These are phyloP conservation scores for Phanerochaete carnosa DNA, from an alignment of 768 basidiomycete genomes.

Conservation along the genomic window DNA sequence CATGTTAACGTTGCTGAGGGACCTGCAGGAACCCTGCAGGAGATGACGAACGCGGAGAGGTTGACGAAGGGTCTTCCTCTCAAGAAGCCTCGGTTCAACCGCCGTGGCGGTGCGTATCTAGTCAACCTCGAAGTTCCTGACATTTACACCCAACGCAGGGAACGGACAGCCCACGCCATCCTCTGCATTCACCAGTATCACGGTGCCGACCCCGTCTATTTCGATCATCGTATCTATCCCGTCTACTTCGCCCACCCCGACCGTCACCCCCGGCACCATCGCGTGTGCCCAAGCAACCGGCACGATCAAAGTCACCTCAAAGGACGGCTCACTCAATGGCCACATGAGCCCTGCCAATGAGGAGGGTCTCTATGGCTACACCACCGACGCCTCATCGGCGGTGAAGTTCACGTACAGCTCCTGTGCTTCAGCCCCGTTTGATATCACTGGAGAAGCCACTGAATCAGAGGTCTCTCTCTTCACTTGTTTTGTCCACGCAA, in stretches of 20 bases:
- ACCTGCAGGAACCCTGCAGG: background rate
- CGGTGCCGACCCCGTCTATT: background rate
- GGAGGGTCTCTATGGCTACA: background rate
- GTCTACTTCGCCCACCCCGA: background rate
- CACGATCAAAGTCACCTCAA: background rate
- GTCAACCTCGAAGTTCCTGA: no score
- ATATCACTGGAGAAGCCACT: background rate
- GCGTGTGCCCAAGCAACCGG: background rate
- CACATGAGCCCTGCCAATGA: background rate
- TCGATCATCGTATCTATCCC: background rate
- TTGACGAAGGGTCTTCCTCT: background rate
- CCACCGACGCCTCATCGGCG: background rate
- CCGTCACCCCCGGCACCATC: background rate
- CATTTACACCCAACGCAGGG: no score
- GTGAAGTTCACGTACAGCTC: background rate
- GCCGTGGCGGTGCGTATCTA: background rate
- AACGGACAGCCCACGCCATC: no score
- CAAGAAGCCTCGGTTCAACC: background rate
- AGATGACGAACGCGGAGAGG: conserved; percentile 1
- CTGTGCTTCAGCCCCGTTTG: background rate
- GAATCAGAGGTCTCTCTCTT: background rate
- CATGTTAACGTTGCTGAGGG: background rate
- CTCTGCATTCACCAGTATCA: background rate
- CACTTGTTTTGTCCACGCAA: background rate
- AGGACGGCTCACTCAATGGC: background rate